Evolutionary conservation across 495 filamentous ascomycete species (phyloP).

Genomic region (Evernia prunastri): DNA sequence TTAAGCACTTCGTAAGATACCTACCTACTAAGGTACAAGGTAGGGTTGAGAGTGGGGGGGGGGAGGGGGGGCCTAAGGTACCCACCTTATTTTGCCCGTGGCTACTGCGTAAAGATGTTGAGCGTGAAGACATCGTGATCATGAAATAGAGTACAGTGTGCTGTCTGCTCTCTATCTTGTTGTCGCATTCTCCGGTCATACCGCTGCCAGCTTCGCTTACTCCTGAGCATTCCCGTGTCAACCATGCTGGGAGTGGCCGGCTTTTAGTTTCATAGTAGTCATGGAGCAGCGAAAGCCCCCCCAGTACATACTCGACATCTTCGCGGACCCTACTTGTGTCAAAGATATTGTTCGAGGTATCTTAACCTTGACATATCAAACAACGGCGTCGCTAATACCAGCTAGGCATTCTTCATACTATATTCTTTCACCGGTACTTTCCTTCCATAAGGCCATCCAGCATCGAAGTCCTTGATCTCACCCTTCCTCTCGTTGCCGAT

Average conservation of each 20-base stretch:
- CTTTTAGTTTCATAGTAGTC: not conserved
- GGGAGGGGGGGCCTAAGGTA: too few relatives aligned
- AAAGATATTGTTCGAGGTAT: slow-evolving; percentile 89
- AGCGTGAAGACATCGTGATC: not conserved
- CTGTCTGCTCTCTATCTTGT: not conserved
- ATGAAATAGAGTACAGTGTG: not conserved
- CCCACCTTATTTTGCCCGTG: too few relatives aligned
- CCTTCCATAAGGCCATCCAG: slow-evolving; percentile 75
- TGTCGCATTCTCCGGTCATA: not conserved
- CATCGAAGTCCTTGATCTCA: slow-evolving; percentile 86
- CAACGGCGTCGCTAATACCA: slow-evolving; percentile 12
- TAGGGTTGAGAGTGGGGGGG: too few relatives aligned
- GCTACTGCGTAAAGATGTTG: too few relatives aligned
- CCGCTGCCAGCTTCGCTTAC: not conserved
- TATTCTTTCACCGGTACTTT: slow-evolving; percentile 99
- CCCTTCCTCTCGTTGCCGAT: slow-evolving; percentile 82
- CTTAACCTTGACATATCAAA: slow-evolving; percentile 13
- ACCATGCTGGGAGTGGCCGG: slow-evolving; percentile 2
- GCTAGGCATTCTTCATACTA: slow-evolving; percentile 88
- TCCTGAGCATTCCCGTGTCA: not conserved
- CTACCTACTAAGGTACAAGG: too few relatives aligned
- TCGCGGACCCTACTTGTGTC: slow-evolving; percentile 72
- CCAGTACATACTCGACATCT: slow-evolving; percentile 78
- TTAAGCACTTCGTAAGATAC: too few relatives aligned
- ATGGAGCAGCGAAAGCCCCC: slow-evolving; percentile 62